These are phyloP conservation scores for Castanopsis chinensis DNA, from an alignment of 306 rosid species.

Conservation along the genomic window DNA sequence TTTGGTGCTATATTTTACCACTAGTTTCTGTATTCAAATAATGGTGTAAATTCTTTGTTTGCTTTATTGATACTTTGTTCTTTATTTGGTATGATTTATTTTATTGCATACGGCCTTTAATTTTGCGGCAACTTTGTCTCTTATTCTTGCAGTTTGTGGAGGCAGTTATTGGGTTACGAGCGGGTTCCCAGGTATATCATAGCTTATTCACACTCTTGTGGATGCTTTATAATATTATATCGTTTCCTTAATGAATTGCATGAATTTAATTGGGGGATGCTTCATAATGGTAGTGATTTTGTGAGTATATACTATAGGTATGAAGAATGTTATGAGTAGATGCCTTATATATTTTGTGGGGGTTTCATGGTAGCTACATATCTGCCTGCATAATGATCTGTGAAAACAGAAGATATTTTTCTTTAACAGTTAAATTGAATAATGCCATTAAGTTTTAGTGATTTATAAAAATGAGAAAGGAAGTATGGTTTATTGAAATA, in stretches of 20 bases:
- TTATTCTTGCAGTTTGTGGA: slow-evolving; percentile 63
- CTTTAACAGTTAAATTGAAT: too few relatives aligned
- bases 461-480: background rate
- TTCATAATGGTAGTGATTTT: background rate
- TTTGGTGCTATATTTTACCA: background rate
- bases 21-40: background rate
- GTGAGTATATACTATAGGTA: background rate
- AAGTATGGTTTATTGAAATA: too few relatives aligned
- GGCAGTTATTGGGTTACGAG: slow-evolving; percentile 53
- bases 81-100: background rate
- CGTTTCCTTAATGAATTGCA: background rate
- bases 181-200: slow-evolving; percentile 52
- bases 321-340: background rate
- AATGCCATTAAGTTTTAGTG: background rate
- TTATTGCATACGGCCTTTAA: background rate
- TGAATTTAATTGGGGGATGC: background rate
- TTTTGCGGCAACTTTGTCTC: background rate
- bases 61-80: background rate
- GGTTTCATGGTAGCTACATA: background rate
- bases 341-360: background rate
- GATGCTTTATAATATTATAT: background rate
- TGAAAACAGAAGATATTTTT: background rate
- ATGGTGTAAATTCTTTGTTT: background rate
- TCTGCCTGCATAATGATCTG: background rate
- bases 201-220: background rate